Evolutionary conservation across 176 grass and related monocot species (phyloP), one percentile per base, ranked within the genome.

Genomic region (Carex littledalei): DNA sequence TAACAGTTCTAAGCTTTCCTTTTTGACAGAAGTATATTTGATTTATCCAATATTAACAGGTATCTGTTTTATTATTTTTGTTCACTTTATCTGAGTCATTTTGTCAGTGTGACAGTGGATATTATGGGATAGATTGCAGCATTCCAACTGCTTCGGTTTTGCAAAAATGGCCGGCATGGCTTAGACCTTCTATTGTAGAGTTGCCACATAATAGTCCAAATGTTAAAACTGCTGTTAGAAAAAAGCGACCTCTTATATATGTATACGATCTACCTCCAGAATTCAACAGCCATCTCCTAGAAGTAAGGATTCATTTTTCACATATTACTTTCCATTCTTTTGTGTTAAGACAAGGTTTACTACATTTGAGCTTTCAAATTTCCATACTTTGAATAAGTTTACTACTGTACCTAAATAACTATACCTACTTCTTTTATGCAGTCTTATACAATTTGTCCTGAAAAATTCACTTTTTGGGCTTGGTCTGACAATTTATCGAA

Each of bases 41-140:
- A n/a, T n/a, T n/a, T n/a, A n/a, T n/a, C n/a, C 53, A 68, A 49
- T 81, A 21, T 34, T 58, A 29, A 67, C 21, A 41, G 3, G 22
- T 65, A 57, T 43, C 47, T 64, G 13, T 29, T 13, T 54, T 20
- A 62, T 87, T 88, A 20, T 58, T 32, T 35, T 58, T 73, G 45
- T 74, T 85, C 85, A 81, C 53, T 78, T 87, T 88, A 85, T 91
- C 84, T 71, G 63, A 90, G 45, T 56, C 34, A 32, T 78, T 82
- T 16, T 81, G 81, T 87, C 90, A 98, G 96, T 98, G 96, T 88
- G 85, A 92, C 87, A 87, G 78, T 87, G 96, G 93, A 47, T 95
- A 95, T 84, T 98, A 94, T 89, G 96, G 96, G 85, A 98, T 92
- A 84, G 96, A 98, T 89, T 98, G 96, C 88, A 92, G 93, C 52